phyloP scores from a whole-genome alignment of 768 basidiomycete species.

The Boletus pseudopeckii region DNA sequence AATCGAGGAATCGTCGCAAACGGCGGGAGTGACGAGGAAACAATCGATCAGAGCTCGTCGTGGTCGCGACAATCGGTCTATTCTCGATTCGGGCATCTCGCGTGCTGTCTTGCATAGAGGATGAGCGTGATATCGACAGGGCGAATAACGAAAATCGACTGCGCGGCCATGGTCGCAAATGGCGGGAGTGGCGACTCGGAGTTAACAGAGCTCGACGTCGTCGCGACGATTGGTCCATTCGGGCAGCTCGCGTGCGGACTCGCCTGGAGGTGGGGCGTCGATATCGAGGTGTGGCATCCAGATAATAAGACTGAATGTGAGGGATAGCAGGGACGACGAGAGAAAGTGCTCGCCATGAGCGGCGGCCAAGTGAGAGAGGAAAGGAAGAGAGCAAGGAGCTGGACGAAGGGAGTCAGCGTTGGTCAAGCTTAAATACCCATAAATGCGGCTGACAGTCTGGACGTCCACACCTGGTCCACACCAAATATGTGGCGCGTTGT shows the following conservation, averaged over 20 bases:
- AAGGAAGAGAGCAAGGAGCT: not conserved
- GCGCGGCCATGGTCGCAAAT: too few species aligned
- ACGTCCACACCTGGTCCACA: not conserved
- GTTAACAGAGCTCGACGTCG: not conserved
- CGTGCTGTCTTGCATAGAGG: not conserved
- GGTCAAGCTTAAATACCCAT: constrained; percentile 9
- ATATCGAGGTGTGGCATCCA: not conserved
- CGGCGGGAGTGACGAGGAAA: not conserved
- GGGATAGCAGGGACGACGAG: not conserved
- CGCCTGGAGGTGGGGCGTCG: too few species aligned
- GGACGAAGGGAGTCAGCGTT: not conserved
- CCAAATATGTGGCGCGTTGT: not conserved
- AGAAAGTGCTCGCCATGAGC: not conserved
- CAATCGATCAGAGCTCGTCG: not conserved
- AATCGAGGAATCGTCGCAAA: not conserved
- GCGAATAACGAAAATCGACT: not conserved
- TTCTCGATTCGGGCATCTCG: not conserved
- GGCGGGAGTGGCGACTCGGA: not conserved
- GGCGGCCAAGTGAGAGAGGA: not conserved
- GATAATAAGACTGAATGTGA: not conserved
- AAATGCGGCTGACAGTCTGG: constrained; percentile 7
- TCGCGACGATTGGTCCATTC: not conserved
- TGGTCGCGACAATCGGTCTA: not conserved
- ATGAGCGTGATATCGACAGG: not conserved
- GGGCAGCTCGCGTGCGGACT: constrained; percentile 2